Evolutionary conservation across 495 filamentous ascomycete species (phyloP).

Genomic region (Neurospora tetrasperma): DNA sequence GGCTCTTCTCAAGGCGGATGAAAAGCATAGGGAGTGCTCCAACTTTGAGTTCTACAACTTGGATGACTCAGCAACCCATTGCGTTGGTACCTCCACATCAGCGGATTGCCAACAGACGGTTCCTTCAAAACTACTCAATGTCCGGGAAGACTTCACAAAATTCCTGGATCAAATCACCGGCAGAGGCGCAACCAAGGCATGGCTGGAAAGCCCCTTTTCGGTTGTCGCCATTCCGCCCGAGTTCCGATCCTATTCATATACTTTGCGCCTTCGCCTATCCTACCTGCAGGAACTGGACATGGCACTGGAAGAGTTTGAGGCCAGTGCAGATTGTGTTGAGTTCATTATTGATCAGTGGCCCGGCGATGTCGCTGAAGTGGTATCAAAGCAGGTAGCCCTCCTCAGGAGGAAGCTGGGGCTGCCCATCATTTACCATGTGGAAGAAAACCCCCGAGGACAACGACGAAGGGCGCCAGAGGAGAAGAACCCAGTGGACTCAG

Average conservation of each 20-base stretch:
- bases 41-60: constrained; percentile 78
- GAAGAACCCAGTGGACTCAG: constrained; percentile 44
- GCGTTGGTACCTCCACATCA: constrained; percentile 18
- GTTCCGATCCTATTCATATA: constrained; percentile 54
- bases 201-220: constrained; percentile 63
- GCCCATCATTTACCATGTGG: constrained; percentile 61
- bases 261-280: constrained; percentile 52
- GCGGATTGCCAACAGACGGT: constrained; percentile 27
- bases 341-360: constrained; percentile 57
- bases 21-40: constrained; percentile 53
- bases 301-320: constrained; percentile 54
- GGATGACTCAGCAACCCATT: constrained; percentile 26
- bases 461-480: constrained; percentile 24
- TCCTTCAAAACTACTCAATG: constrained; percentile 53
- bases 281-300: constrained; percentile 43
- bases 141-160: constrained; percentile 62
- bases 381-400: constrained; percentile 48
- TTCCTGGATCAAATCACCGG: constrained; percentile 60
- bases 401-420: constrained; percentile 53
- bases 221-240: constrained; percentile 58
- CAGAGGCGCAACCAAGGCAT: constrained; percentile 41
- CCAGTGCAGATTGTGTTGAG: constrained; percentile 62
- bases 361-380: constrained; percentile 34
- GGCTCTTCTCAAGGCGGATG: constrained; percentile 42
- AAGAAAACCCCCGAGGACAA: constrained; percentile 40